These are phyloP conservation scores for Neurospora sp. DNA, from an alignment of 2,329 filamentous ascomycete species.

Conservation along the genomic window DNA sequence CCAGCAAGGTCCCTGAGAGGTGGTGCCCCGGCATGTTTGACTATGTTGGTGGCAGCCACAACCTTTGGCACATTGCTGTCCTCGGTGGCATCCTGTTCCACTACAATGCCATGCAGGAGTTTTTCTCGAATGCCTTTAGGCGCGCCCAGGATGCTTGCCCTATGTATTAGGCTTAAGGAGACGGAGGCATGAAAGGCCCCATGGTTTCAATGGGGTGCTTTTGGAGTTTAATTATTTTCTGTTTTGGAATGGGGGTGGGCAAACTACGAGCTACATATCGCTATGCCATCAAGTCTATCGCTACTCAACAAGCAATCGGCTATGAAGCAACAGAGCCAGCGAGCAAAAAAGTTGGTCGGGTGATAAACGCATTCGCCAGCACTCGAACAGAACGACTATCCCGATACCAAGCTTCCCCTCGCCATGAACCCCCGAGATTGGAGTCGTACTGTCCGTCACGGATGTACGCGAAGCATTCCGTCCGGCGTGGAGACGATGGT, in stretches of 20 bases:
- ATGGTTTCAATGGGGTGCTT: neutral
- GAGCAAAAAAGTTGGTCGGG: neutral
- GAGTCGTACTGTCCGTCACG: too few species aligned
- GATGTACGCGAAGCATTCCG: too few species aligned
- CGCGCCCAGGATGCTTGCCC: constrained; percentile 54
- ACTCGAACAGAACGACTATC: neutral
- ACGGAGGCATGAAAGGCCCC: neutral
- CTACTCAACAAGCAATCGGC: neutral
- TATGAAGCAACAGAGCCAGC: neutral
- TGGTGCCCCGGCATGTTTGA: constrained; percentile 93
- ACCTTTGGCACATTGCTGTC: constrained; percentile 94
- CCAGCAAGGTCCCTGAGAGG: constrained; percentile 83
- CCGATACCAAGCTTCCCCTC: neutral
- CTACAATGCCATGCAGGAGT: constrained; percentile 90
- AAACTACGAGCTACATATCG: neutral
- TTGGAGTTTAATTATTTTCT: neutral
- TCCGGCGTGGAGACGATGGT: too few species aligned
- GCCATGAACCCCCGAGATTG: too few species aligned
- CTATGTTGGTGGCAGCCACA: constrained; percentile 90
- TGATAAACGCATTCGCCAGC: neutral
- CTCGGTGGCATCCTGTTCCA: constrained; percentile 95
- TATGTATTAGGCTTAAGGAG: constrained; percentile 32
- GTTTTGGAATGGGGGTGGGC: neutral
- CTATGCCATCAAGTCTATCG: neutral
- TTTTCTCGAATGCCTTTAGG: constrained; percentile 72